Evolutionary conservation across 1,284 basidiomycete species (phyloP).

Genomic region (Butyriboletus regius): DNA sequence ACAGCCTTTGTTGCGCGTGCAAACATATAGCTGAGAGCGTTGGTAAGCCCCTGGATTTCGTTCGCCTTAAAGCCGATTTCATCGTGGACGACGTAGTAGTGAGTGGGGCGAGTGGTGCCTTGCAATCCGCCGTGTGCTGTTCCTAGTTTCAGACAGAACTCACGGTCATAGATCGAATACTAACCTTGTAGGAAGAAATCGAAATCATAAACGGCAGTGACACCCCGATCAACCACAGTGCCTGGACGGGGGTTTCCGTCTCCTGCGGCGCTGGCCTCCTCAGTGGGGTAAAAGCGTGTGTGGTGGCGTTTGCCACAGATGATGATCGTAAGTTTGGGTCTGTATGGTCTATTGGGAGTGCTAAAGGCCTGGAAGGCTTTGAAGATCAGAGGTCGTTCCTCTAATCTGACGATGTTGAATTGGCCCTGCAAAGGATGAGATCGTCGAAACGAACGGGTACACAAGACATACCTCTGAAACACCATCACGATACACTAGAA

Average conservation of each 20-base stretch:
- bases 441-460: neutral
- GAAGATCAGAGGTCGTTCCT: constrained; percentile 62
- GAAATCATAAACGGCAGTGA: constrained; percentile 69
- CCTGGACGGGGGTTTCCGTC: constrained; percentile 69
- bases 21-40: constrained; percentile 68
- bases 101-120: constrained; percentile 65
- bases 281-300: constrained; percentile 73
- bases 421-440: constrained; percentile 49
- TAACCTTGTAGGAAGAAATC: constrained; percentile 70
- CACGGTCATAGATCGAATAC: constrained; percentile 4
- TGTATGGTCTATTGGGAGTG: constrained; percentile 43
- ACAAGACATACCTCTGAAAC: constrained; percentile 56
- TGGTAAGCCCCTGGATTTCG: constrained; percentile 55
- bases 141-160: neutral
- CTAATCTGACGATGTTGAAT: constrained; percentile 56
- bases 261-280: constrained; percentile 47
- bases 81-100: constrained; percentile 72
- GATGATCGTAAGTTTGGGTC: constrained; percentile 65
- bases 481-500: constrained; percentile 72
- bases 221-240: constrained; percentile 67
- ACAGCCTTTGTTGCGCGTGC: constrained; percentile 75
- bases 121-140: constrained; percentile 60
- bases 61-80: constrained; percentile 65
- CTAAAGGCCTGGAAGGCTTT: constrained; percentile 52
- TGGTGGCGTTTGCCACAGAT: constrained; percentile 79